Percentiles rank a stretch among this genome's conserved stretches.
These are phyloP conservation scores for Aspergillus sp. DNA, from an alignment of 2,329 filamentous ascomycete species.

Conservation along the genomic window DNA sequence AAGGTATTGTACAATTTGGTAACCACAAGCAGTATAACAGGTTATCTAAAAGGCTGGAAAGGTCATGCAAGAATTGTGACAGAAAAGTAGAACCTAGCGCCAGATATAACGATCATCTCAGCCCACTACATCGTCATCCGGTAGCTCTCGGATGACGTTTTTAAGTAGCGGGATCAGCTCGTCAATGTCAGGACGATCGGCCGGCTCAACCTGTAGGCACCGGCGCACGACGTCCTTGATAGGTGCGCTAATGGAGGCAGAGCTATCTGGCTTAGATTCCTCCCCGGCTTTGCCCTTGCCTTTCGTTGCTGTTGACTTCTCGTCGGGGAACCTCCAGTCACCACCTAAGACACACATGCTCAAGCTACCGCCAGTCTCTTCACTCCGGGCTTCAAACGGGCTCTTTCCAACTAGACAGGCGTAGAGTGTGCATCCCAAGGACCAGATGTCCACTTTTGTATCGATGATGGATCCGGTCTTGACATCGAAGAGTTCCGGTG, in stretches of 20 bases:
- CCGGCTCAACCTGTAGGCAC: conserved; percentile 83
- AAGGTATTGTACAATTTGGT: conserved; percentile 27
- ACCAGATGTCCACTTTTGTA: conserved; percentile 98
- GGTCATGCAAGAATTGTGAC: background rate
- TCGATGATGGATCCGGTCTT: conserved; percentile 90
- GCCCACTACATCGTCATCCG: conserved; percentile 56
- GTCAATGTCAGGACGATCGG: conserved; percentile 82
- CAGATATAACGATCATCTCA: conserved; percentile 17
- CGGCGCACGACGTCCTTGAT: conserved; percentile 85
- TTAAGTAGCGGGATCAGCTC: conserved; percentile 80
- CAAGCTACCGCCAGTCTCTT: conserved; percentile 91
- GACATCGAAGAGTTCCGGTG: conserved; percentile 96
- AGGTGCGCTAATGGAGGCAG: conserved; percentile 68
- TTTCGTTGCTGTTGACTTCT: conserved; percentile 62
- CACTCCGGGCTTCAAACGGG: conserved; percentile 91
- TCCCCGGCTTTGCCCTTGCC: conserved; percentile 53
- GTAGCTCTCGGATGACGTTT: conserved; percentile 65
- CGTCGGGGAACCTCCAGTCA: conserved; percentile 95
- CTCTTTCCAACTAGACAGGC: conserved; percentile 95
- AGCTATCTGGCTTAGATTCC: conserved; percentile 34
- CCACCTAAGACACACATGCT: conserved; percentile 90
- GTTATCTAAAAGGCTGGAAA: background rate
- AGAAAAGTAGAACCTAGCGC: background rate
- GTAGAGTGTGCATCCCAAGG: conserved; percentile 93
- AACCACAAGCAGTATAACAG: background rate